A percentile compares a stretch with the other conserved stretches of the same genome.
phyloP scores from a whole-genome alignment of 2,329 filamentous ascomycete genomes.

The Ploettnerulaceae sp. region DNA sequence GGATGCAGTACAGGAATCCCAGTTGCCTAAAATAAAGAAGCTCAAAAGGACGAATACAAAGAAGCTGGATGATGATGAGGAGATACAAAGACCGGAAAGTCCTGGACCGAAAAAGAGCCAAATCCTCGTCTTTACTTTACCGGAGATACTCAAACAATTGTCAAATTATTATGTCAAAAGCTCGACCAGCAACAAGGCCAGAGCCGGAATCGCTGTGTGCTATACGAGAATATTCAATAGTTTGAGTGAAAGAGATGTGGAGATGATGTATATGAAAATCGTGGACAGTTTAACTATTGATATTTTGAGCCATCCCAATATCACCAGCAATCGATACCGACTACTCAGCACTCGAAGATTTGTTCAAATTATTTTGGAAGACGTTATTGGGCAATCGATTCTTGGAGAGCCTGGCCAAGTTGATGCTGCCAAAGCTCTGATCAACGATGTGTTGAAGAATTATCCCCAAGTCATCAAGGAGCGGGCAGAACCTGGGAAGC shows the following conservation, averaged over 20 bases:
- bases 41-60: constrained; percentile 64
- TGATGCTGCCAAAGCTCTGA: constrained; percentile 71
- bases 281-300: constrained; percentile 77
- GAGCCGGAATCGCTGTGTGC: constrained; percentile 80
- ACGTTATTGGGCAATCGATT: constrained; percentile 74
- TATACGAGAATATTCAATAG: constrained; percentile 77
- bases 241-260: constrained; percentile 76
- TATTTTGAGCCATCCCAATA: constrained; percentile 68
- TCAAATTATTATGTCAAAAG: constrained; percentile 75
- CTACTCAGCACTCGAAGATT: constrained; percentile 80
- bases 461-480: constrained; percentile 89
- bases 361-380: constrained; percentile 76
- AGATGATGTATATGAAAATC: constrained; percentile 76
- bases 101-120: constrained; percentile 70
- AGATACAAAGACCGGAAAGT: constrained; percentile 62
- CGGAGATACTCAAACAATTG: constrained; percentile 73
- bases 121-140: constrained; percentile 67
- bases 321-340: constrained; percentile 81
- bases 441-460: constrained; percentile 89
- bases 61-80: constrained; percentile 66
- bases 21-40: constrained; percentile 58
- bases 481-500: constrained; percentile 81
- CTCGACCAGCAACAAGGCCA: constrained; percentile 72
- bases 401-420: constrained; percentile 87
- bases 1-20: constrained; percentile 44